A percentile compares a stretch with the other conserved stretches of the same genome.
Conservation (phyloP, 169 alveolate species). For the Sarcocystis neurona region DNA sequence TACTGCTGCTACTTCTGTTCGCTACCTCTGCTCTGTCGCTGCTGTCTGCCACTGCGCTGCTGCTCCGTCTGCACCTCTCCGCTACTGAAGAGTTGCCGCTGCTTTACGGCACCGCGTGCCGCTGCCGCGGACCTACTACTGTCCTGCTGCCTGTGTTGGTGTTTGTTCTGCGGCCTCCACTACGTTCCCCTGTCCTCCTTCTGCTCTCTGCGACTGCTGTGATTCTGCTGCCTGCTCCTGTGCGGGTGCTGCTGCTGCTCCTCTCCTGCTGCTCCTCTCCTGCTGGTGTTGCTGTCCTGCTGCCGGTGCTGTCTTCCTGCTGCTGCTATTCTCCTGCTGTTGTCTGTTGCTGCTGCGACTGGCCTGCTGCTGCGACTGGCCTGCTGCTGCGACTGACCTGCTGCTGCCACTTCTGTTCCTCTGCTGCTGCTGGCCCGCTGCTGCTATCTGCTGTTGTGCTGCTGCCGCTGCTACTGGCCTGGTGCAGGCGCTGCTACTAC, state of each 20-base stretch:
- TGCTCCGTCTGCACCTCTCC: conserved; percentile 26
- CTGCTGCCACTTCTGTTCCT: not conserved
- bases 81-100: conserved; percentile 31
- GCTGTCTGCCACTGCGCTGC: conserved; percentile 41
- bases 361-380: conserved; percentile 8
- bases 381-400: conserved; percentile 15
- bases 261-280: not conserved
- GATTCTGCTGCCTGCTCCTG: conserved; percentile 29
- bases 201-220: no score
- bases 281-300: conserved; percentile 24
- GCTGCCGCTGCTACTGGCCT: conserved; percentile 20
- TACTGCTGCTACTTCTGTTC: no score
- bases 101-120: conserved; percentile 24
- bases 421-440: not conserved
- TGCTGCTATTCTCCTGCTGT: not conserved
- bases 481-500: conserved; percentile 7
- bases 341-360: not conserved
- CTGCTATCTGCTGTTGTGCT: not conserved
- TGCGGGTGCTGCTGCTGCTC: conserved; percentile 47
- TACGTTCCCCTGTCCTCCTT: no score
- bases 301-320: conserved; percentile 20
- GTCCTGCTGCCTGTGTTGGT: no score
- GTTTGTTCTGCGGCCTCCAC: no score
- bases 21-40: no score
- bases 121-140: no score